Evolutionary conservation across 2,329 filamentous ascomycete genomes (phyloP).

Genomic region (Phyllosticta paracitricarpa): DNA sequence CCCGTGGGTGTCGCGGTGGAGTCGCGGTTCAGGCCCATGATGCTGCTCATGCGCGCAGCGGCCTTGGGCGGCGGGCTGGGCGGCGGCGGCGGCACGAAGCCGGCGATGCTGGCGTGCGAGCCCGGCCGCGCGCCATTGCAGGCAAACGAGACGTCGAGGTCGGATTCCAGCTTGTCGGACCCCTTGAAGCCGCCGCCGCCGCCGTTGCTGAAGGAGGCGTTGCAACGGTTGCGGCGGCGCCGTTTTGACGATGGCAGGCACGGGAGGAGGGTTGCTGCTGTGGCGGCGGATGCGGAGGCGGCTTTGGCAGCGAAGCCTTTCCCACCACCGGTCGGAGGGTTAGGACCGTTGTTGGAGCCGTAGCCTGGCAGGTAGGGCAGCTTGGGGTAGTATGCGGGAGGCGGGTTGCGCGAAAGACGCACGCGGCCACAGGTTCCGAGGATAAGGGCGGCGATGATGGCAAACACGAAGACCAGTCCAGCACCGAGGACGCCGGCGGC

Average conservation of each 20-base stretch:
- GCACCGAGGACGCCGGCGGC: constrained; percentile 49
- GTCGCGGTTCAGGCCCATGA: neutral
- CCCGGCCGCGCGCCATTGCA: constrained; percentile 1
- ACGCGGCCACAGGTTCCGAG: neutral
- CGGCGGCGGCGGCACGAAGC: neutral
- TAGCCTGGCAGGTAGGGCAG: neutral
- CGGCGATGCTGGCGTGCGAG: neutral
- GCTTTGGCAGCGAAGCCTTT: neutral
- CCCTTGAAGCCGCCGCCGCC: constrained; percentile 46
- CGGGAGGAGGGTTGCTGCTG: neutral
- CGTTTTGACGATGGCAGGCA: neutral
- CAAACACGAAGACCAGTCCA: constrained; percentile 39
- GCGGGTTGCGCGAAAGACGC: neutral
- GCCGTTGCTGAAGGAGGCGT: constrained; percentile 21
- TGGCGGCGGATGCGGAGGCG: constrained; percentile 36
- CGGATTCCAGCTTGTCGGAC: constrained; percentile 42
- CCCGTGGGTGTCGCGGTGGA: neutral
- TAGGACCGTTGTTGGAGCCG: neutral
- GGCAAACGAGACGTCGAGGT: constrained; percentile 40
- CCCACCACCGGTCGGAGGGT: neutral
- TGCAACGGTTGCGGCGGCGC: constrained; percentile 17
- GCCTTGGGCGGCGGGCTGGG: neutral
- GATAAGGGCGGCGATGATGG: constrained; percentile 26
- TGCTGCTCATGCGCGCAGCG: neutral
- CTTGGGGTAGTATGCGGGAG: neutral